These are phyloP conservation scores for Alternaria sp. DNA, from an alignment of 2,329 filamentous ascomycete genomes.

Conservation along the genomic window DNA sequence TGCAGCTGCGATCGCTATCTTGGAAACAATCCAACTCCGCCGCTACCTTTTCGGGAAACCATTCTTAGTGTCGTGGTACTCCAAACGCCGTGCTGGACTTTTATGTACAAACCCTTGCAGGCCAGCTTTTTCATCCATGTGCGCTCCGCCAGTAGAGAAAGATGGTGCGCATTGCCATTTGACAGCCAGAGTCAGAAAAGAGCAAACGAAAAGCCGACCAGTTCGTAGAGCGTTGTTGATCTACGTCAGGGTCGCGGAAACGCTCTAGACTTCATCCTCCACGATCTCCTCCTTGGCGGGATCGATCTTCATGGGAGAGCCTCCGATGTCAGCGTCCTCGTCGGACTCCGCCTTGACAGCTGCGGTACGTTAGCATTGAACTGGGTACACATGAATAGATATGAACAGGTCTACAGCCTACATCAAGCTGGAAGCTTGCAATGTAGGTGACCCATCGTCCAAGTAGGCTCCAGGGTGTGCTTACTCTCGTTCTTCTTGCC, in stretches of 20 bases:
- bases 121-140: background rate
- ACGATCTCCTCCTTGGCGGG: slow-evolving; percentile 5
- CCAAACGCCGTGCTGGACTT: background rate
- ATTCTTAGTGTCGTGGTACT: background rate
- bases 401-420: background rate
- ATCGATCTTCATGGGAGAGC: slow-evolving; percentile 1
- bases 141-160: background rate
- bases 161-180: background rate
- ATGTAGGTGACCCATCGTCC: background rate
- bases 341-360: slow-evolving; percentile 16
- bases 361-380: slow-evolving; percentile 11
- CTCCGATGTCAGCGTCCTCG: slow-evolving; percentile 1
- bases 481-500: slow-evolving; percentile 32
- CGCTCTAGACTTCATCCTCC: slow-evolving; percentile 21
- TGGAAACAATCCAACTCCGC: background rate
- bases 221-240: no score
- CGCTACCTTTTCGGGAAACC: background rate
- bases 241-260: background rate
- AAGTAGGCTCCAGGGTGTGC: background rate
- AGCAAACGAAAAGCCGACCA: background rate
- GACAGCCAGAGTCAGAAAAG: no score
- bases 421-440: background rate
- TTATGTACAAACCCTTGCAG: background rate
- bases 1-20: background rate
- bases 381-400: no score